Conservation (phyloP, 129 eudicot genomes). For the Deinandra increscens region DNA sequence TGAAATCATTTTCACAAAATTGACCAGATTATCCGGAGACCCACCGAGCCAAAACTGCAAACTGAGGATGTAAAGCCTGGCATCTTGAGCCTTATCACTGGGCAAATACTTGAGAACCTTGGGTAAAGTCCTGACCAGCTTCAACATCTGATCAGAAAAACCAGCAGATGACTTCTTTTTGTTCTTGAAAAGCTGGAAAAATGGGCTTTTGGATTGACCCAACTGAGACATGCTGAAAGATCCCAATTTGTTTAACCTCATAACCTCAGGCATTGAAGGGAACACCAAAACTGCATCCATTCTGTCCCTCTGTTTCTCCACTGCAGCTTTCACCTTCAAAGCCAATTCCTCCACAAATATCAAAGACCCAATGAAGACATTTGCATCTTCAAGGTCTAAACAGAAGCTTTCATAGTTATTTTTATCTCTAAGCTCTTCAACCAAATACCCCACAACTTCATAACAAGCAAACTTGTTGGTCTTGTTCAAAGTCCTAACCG, state of each 20-base stretch:
- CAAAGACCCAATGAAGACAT: conserved; percentile 85
- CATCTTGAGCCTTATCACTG: conserved; percentile 97
- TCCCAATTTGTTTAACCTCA: conserved; percentile 95
- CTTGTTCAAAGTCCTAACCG: conserved; percentile 65
- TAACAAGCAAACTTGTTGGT: conserved; percentile 51
- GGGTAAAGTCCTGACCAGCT: conserved; percentile 91
- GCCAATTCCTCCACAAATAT: conserved; percentile 95
- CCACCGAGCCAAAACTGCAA: conserved; percentile 99
- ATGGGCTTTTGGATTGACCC: conserved; percentile 90
- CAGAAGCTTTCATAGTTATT: conserved; percentile 76
- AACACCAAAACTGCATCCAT: conserved; percentile 96
- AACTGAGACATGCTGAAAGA: conserved; percentile 91
- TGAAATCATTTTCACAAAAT: conserved; percentile 86
- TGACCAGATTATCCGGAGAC: conserved; percentile 91
- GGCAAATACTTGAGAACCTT: conserved; percentile 96
- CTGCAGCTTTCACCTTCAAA: conserved; percentile 78
- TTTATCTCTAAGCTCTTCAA: conserved; percentile 94
- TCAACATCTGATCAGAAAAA: conserved; percentile 96
- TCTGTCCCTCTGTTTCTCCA: conserved; percentile 92
- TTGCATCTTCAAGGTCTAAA: conserved; percentile 88
- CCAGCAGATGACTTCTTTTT: conserved; percentile 79
- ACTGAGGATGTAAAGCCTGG: conserved; percentile 88
- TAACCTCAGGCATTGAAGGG: conserved; percentile 99
- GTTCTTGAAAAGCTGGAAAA: conserved; percentile 87
- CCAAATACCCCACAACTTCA: conserved; percentile 93